Conservation (phyloP, 495 filamentous ascomycete species). For the Extremus antarcticus region DNA sequence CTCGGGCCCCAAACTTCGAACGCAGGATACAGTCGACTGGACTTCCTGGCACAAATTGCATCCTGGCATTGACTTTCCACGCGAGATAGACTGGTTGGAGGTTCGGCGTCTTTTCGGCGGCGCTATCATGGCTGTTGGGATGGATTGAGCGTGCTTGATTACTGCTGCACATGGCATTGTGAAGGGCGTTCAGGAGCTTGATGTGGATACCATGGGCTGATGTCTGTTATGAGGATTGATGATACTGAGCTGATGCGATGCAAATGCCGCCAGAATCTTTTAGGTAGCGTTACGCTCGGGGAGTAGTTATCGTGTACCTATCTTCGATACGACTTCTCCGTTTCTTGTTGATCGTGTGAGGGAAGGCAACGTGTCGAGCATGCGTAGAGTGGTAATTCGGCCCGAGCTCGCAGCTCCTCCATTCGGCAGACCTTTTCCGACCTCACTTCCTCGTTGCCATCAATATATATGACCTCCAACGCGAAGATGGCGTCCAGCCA, state of each 20-base stretch:
- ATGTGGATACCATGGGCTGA: background rate
- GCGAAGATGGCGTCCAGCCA: background rate
- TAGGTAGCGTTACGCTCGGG: background rate
- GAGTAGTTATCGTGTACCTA: background rate
- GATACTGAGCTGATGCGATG: too few species aligned
- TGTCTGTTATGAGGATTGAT: background rate
- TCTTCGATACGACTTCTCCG: too few species aligned
- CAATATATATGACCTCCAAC: background rate
- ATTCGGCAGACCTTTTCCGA: too few species aligned
- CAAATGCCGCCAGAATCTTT: too few species aligned
- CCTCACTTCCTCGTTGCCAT: background rate
- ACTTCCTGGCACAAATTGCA: slow-evolving; percentile 4
- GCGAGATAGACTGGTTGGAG: slow-evolving; percentile 19
- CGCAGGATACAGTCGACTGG: background rate
- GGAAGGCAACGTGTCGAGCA: too few species aligned
- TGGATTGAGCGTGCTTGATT: background rate
- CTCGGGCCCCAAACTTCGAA: slow-evolving; percentile 5
- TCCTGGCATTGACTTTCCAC: slow-evolving; percentile 13
- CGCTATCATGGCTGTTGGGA: slow-evolving; percentile 11
- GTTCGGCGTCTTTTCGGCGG: slow-evolving; percentile 17
- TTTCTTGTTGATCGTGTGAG: too few species aligned
- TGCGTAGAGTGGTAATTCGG: too few species aligned
- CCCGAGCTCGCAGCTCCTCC: too few species aligned
- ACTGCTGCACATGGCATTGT: background rate
- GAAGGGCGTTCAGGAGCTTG: background rate